Evolutionary conservation across 495 filamentous ascomycete genomes (phyloP).

Genomic region (Daldinia bambusicola): DNA sequence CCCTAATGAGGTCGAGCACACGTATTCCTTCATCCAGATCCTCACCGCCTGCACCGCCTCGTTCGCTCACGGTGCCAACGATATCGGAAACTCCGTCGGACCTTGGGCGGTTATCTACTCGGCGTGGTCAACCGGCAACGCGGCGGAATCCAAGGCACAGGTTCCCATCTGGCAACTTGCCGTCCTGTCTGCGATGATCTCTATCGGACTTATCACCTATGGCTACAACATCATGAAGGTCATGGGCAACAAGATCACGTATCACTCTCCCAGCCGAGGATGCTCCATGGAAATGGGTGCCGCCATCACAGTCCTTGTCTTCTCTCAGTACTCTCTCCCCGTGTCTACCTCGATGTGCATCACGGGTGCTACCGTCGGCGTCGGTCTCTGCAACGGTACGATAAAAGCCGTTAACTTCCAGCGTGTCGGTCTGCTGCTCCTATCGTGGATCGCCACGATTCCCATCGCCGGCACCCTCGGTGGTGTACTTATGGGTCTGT

Average conservation of each 20-base stretch:
- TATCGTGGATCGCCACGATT: slow-evolving; percentile 71
- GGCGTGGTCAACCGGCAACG: slow-evolving; percentile 65
- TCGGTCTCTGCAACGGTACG: slow-evolving; percentile 66
- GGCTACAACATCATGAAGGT: slow-evolving; percentile 78
- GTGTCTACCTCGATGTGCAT: slow-evolving; percentile 70
- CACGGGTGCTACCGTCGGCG: slow-evolving; percentile 67
- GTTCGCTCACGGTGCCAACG: slow-evolving; percentile 75
- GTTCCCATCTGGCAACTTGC: slow-evolving; percentile 65
- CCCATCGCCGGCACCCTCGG: slow-evolving; percentile 69
- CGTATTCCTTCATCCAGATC: slow-evolving; percentile 71
- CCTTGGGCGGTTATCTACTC: slow-evolving; percentile 71
- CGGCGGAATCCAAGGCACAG: slow-evolving; percentile 63
- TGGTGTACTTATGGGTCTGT: slow-evolving; percentile 69
- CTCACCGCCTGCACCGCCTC: slow-evolving; percentile 71
- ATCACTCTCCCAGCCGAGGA: slow-evolving; percentile 70
- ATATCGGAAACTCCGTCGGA: slow-evolving; percentile 73
- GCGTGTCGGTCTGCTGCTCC: slow-evolving; percentile 60
- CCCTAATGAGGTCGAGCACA: slow-evolving; percentile 72
- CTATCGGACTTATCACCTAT: slow-evolving; percentile 68
- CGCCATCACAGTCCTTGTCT: slow-evolving; percentile 72
- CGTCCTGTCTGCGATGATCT: slow-evolving; percentile 63
- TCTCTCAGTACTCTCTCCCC: slow-evolving; percentile 69
- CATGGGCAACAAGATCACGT: slow-evolving; percentile 76
- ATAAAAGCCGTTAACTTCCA: slow-evolving; percentile 72
- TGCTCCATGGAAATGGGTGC: slow-evolving; percentile 74